Evolutionary conservation across 2,329 filamentous ascomycete genomes (phyloP), one percentile per base, ranked within the genome.

Genomic region (Pseudogymnoascus sp.): DNA sequence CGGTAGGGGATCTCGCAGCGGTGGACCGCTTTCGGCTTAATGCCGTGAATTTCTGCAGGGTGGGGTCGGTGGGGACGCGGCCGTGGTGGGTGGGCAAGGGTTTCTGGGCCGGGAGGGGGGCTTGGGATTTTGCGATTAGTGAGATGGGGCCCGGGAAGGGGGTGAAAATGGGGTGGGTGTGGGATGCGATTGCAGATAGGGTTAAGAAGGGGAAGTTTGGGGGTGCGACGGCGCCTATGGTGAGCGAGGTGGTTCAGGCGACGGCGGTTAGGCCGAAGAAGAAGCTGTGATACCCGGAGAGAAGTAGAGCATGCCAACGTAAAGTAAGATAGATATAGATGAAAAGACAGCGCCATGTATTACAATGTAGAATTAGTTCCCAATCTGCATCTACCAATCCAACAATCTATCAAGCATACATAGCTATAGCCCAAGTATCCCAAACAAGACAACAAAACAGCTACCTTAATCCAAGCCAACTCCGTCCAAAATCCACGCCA

Each of bases 241-340:
- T 70, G 14, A 70, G 71, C 70, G 61, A 71, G 11, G 70, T 69
- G 6, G 70, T 69, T 26, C 35, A 63, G 16, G 38, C 19, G 1
- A 66, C 69, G 26, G 66, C 70, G 33, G 22, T 10, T 12, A 33
- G 56, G 28, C 19, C 37, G 22, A 26, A 60, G 19, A 38, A 16
- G 60, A 53, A 19, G 26, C 16, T 56, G 26, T 53, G 40, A 61
- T 61, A 50, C 24, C 60, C 31, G 24, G 22, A 37, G 40, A 50
- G 12, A 28, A 37, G 10, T 24, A 43, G 37, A 53, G n/a, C 26
- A 53, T 53, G 26, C 10, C 46, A 53, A 53, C 26, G 6, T 19
- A n/a, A 61, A 26, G 10, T 24, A 50, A 22, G 6, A 33, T 33
- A 33, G 33, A 37, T 37, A 12, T 26, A 28, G 28, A 14, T 28